Evolutionary conservation across 2,329 filamentous ascomycete species (phyloP).

Genomic region (Sporothrix phasma): DNA sequence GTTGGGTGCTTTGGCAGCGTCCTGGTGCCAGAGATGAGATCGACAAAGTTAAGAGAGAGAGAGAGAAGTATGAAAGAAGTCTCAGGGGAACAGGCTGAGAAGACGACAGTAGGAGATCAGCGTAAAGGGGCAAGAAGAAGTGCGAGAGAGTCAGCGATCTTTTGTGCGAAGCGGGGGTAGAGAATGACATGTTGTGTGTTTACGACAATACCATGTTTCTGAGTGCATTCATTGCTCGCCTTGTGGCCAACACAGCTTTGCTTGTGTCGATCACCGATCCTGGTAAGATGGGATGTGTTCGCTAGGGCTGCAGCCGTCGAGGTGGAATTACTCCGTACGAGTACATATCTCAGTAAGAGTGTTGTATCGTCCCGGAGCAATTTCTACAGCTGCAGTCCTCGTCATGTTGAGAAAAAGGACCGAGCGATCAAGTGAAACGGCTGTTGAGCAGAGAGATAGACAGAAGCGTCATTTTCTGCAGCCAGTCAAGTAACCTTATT

Average conservation of each 20-base stretch:
- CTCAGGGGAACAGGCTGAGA: neutral
- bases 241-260: neutral
- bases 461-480: neutral
- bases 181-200: neutral
- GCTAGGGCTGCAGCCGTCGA: neutral
- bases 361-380: neutral
- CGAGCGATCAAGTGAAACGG: no score
- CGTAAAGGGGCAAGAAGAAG: neutral
- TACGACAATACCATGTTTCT: neutral
- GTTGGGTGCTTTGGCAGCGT: neutral
- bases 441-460: neutral
- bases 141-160: neutral
- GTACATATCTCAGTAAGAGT: neutral
- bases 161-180: neutral
- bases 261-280: slow-evolving; percentile 1
- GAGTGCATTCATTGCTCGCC: neutral
- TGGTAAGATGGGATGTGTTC: neutral
- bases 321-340: no score
- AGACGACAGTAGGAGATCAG: neutral
- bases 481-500: neutral
- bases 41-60: neutral
- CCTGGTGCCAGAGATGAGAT: neutral
- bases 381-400: neutral
- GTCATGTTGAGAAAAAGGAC: no score
- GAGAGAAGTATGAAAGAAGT: neutral